A percentile compares a stretch with the other conserved stretches of the same genome.
Evolutionary conservation across 73 alveolate genomes (phyloP).

Genomic region (Paramecium sonneborni): DNA sequence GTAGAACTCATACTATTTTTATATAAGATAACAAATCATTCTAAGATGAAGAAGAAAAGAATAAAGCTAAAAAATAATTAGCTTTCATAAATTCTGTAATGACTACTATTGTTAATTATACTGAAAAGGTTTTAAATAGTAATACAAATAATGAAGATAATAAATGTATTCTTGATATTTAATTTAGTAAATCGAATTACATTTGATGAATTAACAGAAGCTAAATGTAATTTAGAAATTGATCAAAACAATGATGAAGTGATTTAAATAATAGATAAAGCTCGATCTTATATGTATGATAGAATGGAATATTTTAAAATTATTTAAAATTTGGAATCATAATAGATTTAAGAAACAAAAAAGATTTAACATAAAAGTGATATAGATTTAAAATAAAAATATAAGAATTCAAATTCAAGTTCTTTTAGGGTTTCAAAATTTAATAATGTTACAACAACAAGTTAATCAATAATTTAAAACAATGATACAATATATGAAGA

Average conservation of each 20-base stretch:
- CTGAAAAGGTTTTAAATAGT: constrained; percentile 28
- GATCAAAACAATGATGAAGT: not conserved
- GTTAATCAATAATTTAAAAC: not conserved
- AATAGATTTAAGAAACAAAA: not conserved
- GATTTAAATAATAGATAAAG: not conserved
- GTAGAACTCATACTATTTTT: constrained; percentile 25
- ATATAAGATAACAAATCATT: not conserved
- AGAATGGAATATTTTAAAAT: constrained; percentile 37
- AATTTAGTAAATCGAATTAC: constrained; percentile 1
- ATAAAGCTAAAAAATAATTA: not conserved
- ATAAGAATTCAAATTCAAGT: not conserved
- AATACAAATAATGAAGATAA: constrained; percentile 22
- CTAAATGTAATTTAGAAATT: not conserved
- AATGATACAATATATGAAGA: constrained; percentile 25
- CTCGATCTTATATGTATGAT: not conserved
- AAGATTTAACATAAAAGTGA: not conserved
- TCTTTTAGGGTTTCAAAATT: constrained; percentile 6
- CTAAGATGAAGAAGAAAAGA: not conserved
- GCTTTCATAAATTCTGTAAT: not conserved
- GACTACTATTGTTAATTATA: constrained; percentile 4
- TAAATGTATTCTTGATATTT: not conserved
- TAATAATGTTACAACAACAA: not conserved
- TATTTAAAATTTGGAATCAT: not conserved
- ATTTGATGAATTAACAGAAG: constrained; percentile 8
- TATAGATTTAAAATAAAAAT: not conserved